Evolutionary conservation across 257 asterid species (phyloP).

Genomic region (Fraxinus anomala): DNA sequence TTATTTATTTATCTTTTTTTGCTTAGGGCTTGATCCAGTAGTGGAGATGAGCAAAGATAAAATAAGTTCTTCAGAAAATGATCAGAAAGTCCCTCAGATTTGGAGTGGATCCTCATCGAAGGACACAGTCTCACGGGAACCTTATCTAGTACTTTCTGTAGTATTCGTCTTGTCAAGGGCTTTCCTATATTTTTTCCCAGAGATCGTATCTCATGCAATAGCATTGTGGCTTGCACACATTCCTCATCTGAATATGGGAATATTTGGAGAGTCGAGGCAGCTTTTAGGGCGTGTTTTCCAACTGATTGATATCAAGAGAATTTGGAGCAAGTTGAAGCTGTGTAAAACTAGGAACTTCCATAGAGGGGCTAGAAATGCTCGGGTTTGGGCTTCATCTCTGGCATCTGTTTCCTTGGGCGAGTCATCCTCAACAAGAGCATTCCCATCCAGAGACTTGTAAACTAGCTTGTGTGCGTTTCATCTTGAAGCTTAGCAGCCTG

Average conservation of each 20-base stretch:
- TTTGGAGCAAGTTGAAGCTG: conserved; percentile 60
- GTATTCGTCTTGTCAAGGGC: conserved; percentile 51
- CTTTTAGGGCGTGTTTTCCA: conserved; percentile 54
- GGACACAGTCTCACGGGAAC: conserved; percentile 42
- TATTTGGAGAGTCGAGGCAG: conserved; percentile 67
- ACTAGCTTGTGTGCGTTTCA: conserved; percentile 15
- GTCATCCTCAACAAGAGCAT: conserved; percentile 48
- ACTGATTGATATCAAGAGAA: conserved; percentile 58
- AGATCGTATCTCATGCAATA: conserved; percentile 36
- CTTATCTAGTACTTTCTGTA: conserved; percentile 46
- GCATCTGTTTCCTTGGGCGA: conserved; percentile 71
- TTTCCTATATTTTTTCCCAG: conserved; percentile 45
- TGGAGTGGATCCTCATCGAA: conserved; percentile 40
- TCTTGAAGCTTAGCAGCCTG: conserved; percentile 14
- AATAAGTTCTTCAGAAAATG: conserved; percentile 19
- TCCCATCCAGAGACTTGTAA: conserved; percentile 41
- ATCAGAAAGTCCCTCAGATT: conserved; percentile 18
- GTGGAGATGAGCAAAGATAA: conserved; percentile 38
- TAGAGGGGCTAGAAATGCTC: conserved; percentile 65
- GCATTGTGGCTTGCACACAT: conserved; percentile 56
- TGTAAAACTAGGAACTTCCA: conserved; percentile 65
- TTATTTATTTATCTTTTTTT: conserved; percentile 7
- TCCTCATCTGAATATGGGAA: conserved; percentile 57
- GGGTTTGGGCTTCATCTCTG: conserved; percentile 84
- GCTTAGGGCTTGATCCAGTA: conserved; percentile 49